Conservation (phyloP, 2,329 filamentous ascomycete genomes). For the Colletotrichum camelliae region DNA sequence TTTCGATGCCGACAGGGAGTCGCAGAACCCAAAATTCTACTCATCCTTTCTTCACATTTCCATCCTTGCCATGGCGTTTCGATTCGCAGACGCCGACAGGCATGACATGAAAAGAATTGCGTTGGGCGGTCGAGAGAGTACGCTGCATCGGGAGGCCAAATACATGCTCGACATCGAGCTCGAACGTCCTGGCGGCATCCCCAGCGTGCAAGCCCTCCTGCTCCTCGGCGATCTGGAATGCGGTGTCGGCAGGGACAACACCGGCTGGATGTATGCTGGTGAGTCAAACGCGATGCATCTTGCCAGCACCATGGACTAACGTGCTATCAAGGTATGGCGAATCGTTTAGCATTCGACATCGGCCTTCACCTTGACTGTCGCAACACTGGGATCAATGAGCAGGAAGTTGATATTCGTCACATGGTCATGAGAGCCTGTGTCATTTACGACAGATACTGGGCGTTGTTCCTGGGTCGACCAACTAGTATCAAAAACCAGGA, state of each 20-base stretch:
- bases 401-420: constrained; percentile 52
- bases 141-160: constrained; percentile 58
- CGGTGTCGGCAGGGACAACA: constrained; percentile 57
- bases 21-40: constrained; percentile 53
- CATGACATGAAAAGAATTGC: constrained; percentile 53
- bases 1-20: constrained; percentile 52
- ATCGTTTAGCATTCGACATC: constrained; percentile 50
- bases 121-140: constrained; percentile 53
- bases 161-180: constrained; percentile 59
- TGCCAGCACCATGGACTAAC: constrained; percentile 21
- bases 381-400: constrained; percentile 45
- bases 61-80: constrained; percentile 57
- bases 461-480: constrained; percentile 58
- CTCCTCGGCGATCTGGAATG: constrained; percentile 59
- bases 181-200: constrained; percentile 56
- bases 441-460: constrained; percentile 61
- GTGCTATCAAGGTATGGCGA: constrained; percentile 40
- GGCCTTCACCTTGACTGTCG: constrained; percentile 54
- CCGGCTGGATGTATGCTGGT: constrained; percentile 61
- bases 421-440: constrained; percentile 58
- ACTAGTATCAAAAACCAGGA: constrained; percentile 59
- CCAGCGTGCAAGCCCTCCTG: constrained; percentile 56
- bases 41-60: constrained; percentile 57
- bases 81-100: constrained; percentile 53
- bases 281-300: constrained; percentile 31